Conservation (phyloP, 108 stramenopile species). For the Aurantiochytrium sp. region DNA sequence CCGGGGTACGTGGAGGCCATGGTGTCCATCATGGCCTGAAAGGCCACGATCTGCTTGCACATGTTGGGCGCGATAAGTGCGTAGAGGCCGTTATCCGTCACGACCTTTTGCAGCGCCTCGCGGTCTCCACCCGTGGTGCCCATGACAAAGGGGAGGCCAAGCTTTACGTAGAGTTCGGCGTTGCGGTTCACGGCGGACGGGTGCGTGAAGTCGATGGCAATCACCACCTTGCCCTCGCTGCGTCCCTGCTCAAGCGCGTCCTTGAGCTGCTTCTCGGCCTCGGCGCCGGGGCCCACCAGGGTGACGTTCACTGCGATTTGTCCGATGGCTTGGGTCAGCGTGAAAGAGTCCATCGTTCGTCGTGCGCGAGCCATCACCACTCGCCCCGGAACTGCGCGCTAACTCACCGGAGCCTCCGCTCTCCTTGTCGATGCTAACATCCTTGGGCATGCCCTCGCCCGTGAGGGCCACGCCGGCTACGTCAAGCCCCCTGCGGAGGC, state of each 20-base stretch:
- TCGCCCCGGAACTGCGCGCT: too few relatives aligned
- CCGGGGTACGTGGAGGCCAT: constrained; percentile 81
- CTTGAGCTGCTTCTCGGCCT: constrained; percentile 31
- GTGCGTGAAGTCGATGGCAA: constrained; percentile 94
- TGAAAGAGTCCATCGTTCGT: background rate
- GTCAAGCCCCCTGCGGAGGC: constrained; percentile 73
- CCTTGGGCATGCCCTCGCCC: constrained; percentile 72
- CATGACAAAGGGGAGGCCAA: constrained; percentile 85
- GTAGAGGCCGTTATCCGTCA: constrained; percentile 61
- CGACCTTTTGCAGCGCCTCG: constrained; percentile 59
- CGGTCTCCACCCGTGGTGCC: constrained; percentile 90
- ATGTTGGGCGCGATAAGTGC: constrained; percentile 98
- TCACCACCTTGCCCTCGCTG: constrained; percentile 56
- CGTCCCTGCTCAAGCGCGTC: constrained; percentile 53
- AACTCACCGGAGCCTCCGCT: constrained; percentile 38
- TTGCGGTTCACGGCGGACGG: constrained; percentile 92
- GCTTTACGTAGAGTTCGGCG: constrained; percentile 74
- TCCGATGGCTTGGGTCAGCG: constrained; percentile 45
- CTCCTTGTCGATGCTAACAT: constrained; percentile 43
- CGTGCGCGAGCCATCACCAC: too few relatives aligned
- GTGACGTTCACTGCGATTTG: constrained; percentile 65
- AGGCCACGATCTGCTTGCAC: constrained; percentile 98
- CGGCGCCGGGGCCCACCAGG: constrained; percentile 39
- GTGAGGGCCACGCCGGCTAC: constrained; percentile 80
- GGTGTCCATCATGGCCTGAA: constrained; percentile 85